Percentiles rank a stretch among this genome's conserved stretches.
These are phyloP conservation scores for Coemansia sp. DNA, from an alignment of 192 early-diverging fungal genomes.

Conservation along the genomic window DNA sequence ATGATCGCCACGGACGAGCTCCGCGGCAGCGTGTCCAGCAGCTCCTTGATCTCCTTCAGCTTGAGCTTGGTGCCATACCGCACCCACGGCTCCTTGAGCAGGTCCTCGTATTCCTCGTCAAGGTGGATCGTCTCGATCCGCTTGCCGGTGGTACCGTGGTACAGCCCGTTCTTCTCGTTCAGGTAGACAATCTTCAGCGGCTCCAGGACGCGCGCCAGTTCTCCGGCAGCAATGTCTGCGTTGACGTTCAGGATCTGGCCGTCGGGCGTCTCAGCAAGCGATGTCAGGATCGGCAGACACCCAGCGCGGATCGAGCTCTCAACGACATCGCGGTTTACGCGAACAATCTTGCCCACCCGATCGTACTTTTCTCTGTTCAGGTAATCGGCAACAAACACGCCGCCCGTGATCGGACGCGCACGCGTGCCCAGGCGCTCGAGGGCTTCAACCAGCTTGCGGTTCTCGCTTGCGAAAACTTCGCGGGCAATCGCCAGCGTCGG, in stretches of 20 bases:
- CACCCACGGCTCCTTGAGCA: slow-evolving; percentile 96
- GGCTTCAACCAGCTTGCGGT: slow-evolving; percentile 96
- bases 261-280: slow-evolving; percentile 89
- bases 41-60: slow-evolving; percentile 96
- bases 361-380: slow-evolving; percentile 95
- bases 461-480: slow-evolving; percentile 91
- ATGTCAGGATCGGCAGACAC: slow-evolving; percentile 93
- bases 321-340: slow-evolving; percentile 90
- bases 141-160: slow-evolving; percentile 91
- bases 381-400: slow-evolving; percentile 96
- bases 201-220: slow-evolving; percentile 93
- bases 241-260: slow-evolving; percentile 99
- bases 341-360: slow-evolving; percentile 86
- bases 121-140: slow-evolving; percentile 97
- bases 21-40: slow-evolving; percentile 93
- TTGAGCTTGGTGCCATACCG: slow-evolving; percentile 98
- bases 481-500: slow-evolving; percentile 93
- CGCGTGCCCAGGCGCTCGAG: slow-evolving; percentile 92
- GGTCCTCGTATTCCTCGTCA: slow-evolving; percentile 97
- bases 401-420: slow-evolving; percentile 93
- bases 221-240: slow-evolving; percentile 97
- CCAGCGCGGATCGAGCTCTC: slow-evolving; percentile 93
- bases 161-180: slow-evolving; percentile 97
- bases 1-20: slow-evolving; percentile 99
- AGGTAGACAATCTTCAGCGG: slow-evolving; percentile 97